A percentile compares a stretch with the other conserved stretches of the same genome.
These are phyloP conservation scores for Penicillium mononematosum DNA, from an alignment of 495 filamentous ascomycete species.

Conservation along the genomic window DNA sequence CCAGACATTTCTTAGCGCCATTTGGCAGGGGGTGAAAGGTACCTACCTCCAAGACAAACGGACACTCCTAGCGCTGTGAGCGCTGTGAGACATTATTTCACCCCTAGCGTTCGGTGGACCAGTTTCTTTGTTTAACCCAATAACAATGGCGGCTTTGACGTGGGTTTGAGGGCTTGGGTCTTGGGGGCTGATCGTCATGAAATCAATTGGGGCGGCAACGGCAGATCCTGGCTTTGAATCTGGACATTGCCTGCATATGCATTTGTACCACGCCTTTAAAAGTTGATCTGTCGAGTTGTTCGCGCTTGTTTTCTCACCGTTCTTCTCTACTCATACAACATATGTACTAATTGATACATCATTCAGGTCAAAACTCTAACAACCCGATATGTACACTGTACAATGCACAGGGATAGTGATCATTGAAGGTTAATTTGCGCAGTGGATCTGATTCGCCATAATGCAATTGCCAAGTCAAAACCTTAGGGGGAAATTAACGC, in stretches of 20 bases:
- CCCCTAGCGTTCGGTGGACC: slow-evolving; percentile 25
- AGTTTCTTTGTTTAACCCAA: slow-evolving; percentile 15
- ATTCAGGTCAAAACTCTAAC: neutral
- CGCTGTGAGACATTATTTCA: slow-evolving; percentile 22
- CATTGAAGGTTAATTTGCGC: slow-evolving; percentile 9
- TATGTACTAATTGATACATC: too few species aligned
- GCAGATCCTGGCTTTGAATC: slow-evolving; percentile 18
- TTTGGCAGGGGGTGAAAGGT: slow-evolving; percentile 10
- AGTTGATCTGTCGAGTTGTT: slow-evolving; percentile 4
- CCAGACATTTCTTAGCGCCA: slow-evolving; percentile 20
- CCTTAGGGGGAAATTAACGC: neutral
- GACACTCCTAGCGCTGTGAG: slow-evolving; percentile 17
- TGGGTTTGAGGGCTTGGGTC: slow-evolving; percentile 19
- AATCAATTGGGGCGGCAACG: slow-evolving; percentile 25
- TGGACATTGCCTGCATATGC: slow-evolving; percentile 6
- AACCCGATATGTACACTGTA: neutral
- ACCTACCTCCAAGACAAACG: slow-evolving; percentile 12
- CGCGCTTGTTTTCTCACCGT: neutral
- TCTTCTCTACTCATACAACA: neutral
- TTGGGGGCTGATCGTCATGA: slow-evolving; percentile 22
- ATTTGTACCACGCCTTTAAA: slow-evolving; percentile 1
- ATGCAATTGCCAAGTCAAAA: slow-evolving; percentile 13
- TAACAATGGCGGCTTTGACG: slow-evolving; percentile 15
- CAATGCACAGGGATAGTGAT: slow-evolving; percentile 10
- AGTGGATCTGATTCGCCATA: slow-evolving; percentile 21